Evolutionary conservation across 1,284 basidiomycete genomes (phyloP), one percentile per base, ranked within the genome.

Genomic region (Earliella scabrosa): DNA sequence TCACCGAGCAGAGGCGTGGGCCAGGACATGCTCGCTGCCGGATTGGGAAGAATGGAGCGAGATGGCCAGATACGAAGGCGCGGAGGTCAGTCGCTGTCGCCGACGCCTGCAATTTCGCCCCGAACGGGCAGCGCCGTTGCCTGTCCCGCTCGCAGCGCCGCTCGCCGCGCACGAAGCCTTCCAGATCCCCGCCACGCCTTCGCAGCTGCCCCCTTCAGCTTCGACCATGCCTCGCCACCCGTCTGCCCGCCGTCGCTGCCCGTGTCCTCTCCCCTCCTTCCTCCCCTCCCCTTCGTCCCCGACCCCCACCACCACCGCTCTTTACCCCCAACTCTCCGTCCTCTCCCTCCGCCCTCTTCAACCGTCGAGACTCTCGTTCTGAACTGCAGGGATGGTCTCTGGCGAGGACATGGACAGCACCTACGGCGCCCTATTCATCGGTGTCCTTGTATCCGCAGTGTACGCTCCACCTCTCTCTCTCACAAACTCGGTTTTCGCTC

Each of bases 391-490:
- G n/a, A n/a, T n/a, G n/a, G n/a, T n/a, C n/a, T n/a, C n/a, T n/a
- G n/a, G n/a, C n/a, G n/a, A n/a, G n/a, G n/a, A 60, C 53, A 47
- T 66, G 16, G 56, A 59, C 48, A 51, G 54, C 51, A 67, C 66
- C 3, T 66, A 64, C 26, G 66, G 66, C 43, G 66, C 64, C 18
- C 52, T 65, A 36, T 58, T 67, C 51, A 32, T 67, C 35, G 66
- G 66, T 45, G 49, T 63, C n/a, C 61, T 67, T 34, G 27, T 64
- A 1, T 63, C 66, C 26, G 61, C 64, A 10, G 52, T 66, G 66
- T 67, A 41, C 31, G 62, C 21, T 18, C 27, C 16, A 26, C 23
- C 18, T 38, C 4, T 11, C 43, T 44, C 34, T 21, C 16, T 16
- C n/a, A 21, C 23, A n/a, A 10, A 11, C 40, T 10, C 16, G n/a